These are phyloP conservation scores for Phoma herbarum DNA, from an alignment of 2,329 filamentous ascomycete genomes.

Conservation along the genomic window DNA sequence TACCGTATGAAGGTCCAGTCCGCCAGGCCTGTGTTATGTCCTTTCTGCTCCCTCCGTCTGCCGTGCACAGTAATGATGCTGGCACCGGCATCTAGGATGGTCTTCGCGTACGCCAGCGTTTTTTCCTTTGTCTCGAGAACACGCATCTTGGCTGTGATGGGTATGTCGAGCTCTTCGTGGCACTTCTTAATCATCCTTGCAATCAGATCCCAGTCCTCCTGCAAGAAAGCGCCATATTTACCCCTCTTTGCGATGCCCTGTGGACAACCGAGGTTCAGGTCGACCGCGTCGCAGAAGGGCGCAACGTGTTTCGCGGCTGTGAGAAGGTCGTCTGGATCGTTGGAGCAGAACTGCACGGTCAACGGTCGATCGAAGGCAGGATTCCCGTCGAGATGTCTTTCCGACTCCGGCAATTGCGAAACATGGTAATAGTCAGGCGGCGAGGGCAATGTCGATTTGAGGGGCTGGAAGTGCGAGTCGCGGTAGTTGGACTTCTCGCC, in stretches of 20 bases:
- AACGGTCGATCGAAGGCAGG: constrained; percentile 84
- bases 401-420: constrained; percentile 38
- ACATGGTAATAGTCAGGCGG: constrained; percentile 48
- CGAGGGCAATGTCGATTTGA: constrained; percentile 49
- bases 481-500: constrained; percentile 79
- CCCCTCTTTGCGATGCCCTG: constrained; percentile 93
- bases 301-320: constrained; percentile 79
- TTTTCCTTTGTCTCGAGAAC: constrained; percentile 86
- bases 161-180: constrained; percentile 78
- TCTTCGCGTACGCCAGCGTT: constrained; percentile 87
- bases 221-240: constrained; percentile 91
- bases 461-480: constrained; percentile 80
- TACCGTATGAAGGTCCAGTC: constrained; percentile 90
- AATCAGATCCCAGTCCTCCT: constrained; percentile 89
- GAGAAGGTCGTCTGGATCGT: constrained; percentile 81
- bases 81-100: constrained; percentile 85
- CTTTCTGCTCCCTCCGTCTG: constrained; percentile 88
- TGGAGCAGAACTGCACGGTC: constrained; percentile 96
- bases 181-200: constrained; percentile 83
- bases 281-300: constrained; percentile 92
- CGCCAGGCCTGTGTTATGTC: constrained; percentile 90
- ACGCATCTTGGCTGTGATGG: constrained; percentile 94
- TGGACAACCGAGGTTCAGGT: constrained; percentile 94
- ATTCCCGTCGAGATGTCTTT: constrained; percentile 78
- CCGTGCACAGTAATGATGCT: constrained; percentile 96